A percentile compares a stretch with the other conserved stretches of the same genome.
phyloP scores from a whole-genome alignment of 176 grass and related monocot genomes.

The Eragrostis nindensis region DNA sequence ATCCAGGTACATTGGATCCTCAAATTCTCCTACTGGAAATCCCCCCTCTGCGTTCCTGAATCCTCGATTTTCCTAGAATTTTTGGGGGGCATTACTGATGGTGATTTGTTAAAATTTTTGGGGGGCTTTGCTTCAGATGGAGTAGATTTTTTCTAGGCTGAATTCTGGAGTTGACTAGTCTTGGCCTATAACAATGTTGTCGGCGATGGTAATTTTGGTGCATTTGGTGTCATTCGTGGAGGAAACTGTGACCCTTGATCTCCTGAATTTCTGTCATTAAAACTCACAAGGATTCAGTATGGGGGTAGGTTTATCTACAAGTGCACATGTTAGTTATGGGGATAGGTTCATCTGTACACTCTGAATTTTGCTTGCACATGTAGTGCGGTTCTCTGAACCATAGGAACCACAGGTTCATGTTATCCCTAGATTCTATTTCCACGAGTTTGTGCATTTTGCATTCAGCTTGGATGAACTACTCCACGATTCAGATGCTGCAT shows the following conservation, averaged over 20 bases:
- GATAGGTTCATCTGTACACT: too few relatives aligned
- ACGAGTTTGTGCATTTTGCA: conserved; percentile 4
- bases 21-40: not conserved
- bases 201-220: not conserved
- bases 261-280: not conserved
- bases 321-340: too few relatives aligned
- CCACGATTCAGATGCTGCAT: conserved; percentile 13
- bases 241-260: not conserved
- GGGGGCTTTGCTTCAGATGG: conserved; percentile 9
- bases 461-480: not conserved
- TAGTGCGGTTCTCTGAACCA: not conserved
- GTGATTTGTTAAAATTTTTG: not conserved
- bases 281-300: not conserved
- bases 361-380: too few relatives aligned
- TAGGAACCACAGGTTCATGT: not conserved
- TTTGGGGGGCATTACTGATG: not conserved
- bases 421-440: not conserved
- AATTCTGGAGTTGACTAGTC: not conserved
- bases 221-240: not conserved
- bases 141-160: not conserved
- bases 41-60: not conserved
- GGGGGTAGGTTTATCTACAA: not conserved
- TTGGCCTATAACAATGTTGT: not conserved
- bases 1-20: conserved; percentile 52
- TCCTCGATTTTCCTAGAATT: not conserved